These are phyloP conservation scores for Phytophthora hybrid DNA, from an alignment of 352 stramenopile genomes.

Conservation along the genomic window DNA sequence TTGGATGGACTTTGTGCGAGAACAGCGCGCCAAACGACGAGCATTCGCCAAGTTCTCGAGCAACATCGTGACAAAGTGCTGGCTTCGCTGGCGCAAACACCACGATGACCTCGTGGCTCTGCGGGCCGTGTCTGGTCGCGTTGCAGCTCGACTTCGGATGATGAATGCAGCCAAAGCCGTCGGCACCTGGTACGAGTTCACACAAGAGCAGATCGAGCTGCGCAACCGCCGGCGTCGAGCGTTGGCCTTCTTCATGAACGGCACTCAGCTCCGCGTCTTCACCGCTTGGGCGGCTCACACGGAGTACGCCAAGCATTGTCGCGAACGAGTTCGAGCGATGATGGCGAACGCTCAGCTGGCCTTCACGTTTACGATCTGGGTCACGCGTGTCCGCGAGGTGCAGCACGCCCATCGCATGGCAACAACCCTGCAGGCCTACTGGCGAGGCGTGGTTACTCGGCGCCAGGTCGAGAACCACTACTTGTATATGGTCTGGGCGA, in stretches of 20 bases:
- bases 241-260: conserved; percentile 73
- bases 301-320: conserved; percentile 51
- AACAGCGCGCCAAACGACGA: conserved; percentile 62
- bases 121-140: conserved; percentile 47
- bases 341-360: conserved; percentile 62
- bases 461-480: conserved; percentile 67
- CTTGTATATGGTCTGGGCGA: conserved; percentile 68
- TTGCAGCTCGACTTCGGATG: conserved; percentile 56
- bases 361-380: conserved; percentile 62
- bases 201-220: conserved; percentile 56
- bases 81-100: conserved; percentile 57
- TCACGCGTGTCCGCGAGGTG: conserved; percentile 44
- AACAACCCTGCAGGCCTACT: conserved; percentile 67
- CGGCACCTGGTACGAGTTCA: conserved; percentile 72
- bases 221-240: conserved; percentile 63
- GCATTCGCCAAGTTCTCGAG: conserved; percentile 69
- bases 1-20: conserved; percentile 65
- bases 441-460: conserved; percentile 57
- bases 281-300: conserved; percentile 55
- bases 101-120: conserved; percentile 54
- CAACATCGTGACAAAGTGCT: conserved; percentile 74
- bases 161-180: conserved; percentile 54
- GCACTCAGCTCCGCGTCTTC: conserved; percentile 66
- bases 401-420: conserved; percentile 45
- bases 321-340: conserved; percentile 50